Evolutionary conservation across 129 eudicot genomes (phyloP), one percentile per base, ranked within the genome.

Genomic region (Lactuca saligna): DNA sequence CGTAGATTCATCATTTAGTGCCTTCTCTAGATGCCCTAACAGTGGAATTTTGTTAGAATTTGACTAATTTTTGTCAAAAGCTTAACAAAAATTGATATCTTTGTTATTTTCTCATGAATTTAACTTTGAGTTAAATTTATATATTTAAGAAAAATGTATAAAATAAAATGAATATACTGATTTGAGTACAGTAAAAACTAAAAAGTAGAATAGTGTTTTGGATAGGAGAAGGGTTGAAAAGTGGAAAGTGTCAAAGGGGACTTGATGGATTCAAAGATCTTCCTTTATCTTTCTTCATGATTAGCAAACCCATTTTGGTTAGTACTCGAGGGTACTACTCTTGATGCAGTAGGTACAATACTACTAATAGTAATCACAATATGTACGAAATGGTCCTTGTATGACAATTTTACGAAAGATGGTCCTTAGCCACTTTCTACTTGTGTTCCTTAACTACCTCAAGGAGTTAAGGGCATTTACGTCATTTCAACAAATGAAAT

Each of bases 261-360:
- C 14, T 54, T 54, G 78, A 63, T 73, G 57, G 78, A 63, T 6
- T 55, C 55, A 54, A 73, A 73, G 78, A 73, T 73, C 69, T 63
- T 39, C 46, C 56, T 59, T 57, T 57, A 57, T 64, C 58, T 44
- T 56, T 57, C 25, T 15, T 42, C 78, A 63, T 73, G 78, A 73
- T 38, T 73, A 63, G 64, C 25, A 38, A 37, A 37, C 70, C 78
- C 38, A 10, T 20, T 73, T 54, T 51, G 57, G 78, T 39, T 54
- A 17, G 56, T 70, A 56, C 56, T 41, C 32, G 65, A 70, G 13
- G 57, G 64, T 73, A 63, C 69, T 16, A 63, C 32, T 63, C 57
- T 53, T 53, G 69, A 73, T 56, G 63, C 69, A 70, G 59, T 56
- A n/a, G 57, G 66, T 70, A 58, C 63, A 32, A 58, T 42, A 46